Evolutionary conservation across 78 protist species (phyloP).

Genomic region (Pelomyxa schiedti): DNA sequence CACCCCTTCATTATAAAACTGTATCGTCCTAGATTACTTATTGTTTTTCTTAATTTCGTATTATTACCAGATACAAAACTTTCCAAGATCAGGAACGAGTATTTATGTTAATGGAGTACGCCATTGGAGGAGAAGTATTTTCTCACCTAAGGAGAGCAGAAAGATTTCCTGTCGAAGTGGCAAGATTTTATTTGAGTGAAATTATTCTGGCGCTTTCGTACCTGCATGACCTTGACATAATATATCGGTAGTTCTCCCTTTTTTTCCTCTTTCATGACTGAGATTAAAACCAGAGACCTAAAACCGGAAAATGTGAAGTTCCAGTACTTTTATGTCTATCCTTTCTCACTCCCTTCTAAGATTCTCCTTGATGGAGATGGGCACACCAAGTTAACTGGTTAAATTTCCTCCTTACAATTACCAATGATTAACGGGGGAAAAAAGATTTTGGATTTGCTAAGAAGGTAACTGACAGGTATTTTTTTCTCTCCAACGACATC

Average conservation of each 20-base stretch:
- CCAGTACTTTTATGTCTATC: neutral
- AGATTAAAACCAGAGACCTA: neutral
- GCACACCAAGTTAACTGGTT: neutral
- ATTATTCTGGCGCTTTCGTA: constrained; percentile 17
- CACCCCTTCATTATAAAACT: too few species aligned
- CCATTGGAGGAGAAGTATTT: constrained; percentile 84
- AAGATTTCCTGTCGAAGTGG: neutral
- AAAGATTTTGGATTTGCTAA: neutral
- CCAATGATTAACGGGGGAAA: neutral
- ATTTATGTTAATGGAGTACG: constrained; percentile 70
- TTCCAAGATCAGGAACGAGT: constrained; percentile 49
- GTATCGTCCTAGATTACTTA: too few species aligned
- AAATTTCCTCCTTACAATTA: neutral
- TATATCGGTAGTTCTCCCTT: neutral
- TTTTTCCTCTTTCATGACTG: neutral
- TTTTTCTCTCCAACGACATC: too few species aligned
- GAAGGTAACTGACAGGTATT: neutral
- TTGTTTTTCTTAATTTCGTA: too few species aligned
- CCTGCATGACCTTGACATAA: constrained; percentile 1
- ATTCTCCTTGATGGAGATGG: neutral
- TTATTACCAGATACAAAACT: constrained; percentile 10
- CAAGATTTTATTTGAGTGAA: constrained; percentile 29
- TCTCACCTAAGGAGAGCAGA: constrained; percentile 24
- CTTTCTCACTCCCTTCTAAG: neutral
- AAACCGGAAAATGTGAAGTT: neutral